Evolutionary conservation across 169 alveolate genomes (phyloP).

Genomic region (Sarcocystis neurona): DNA sequence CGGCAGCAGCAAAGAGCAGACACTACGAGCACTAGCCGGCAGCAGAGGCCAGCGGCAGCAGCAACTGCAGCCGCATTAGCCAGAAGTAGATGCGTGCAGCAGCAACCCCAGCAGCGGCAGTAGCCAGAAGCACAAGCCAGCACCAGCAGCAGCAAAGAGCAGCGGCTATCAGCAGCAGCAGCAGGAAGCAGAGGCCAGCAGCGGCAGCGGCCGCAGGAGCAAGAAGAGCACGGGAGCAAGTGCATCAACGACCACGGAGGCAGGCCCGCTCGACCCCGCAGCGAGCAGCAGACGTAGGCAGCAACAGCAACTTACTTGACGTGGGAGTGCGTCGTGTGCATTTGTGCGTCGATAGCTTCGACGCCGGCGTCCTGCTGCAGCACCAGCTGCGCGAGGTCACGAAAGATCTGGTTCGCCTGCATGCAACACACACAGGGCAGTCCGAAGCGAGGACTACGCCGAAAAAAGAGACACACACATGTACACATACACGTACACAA

Average conservation of each 20-base stretch:
- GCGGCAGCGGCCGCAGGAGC: neutral
- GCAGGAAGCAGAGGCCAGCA: neutral
- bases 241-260: neutral
- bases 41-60: too few species aligned
- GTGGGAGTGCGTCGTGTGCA: constrained; percentile 51
- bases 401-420: constrained; percentile 54
- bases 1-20: too few species aligned
- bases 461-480: too few species aligned
- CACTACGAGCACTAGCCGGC: too few species aligned
- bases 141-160: neutral
- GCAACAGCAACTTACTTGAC: neutral
- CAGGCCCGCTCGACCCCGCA: neutral
- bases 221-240: neutral
- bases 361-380: constrained; percentile 29
- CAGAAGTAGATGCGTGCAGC: too few species aligned
- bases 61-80: too few species aligned
- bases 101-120: too few species aligned
- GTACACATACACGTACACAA: too few species aligned
- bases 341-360: constrained; percentile 41
- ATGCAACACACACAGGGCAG: neutral
- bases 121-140: too few species aligned
- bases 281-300: neutral
- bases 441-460: neutral
- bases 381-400: constrained; percentile 42
- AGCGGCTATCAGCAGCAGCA: neutral